Conservation (phyloP, 768 basidiomycete genomes). For the Kwoniella mangroviensis region DNA sequence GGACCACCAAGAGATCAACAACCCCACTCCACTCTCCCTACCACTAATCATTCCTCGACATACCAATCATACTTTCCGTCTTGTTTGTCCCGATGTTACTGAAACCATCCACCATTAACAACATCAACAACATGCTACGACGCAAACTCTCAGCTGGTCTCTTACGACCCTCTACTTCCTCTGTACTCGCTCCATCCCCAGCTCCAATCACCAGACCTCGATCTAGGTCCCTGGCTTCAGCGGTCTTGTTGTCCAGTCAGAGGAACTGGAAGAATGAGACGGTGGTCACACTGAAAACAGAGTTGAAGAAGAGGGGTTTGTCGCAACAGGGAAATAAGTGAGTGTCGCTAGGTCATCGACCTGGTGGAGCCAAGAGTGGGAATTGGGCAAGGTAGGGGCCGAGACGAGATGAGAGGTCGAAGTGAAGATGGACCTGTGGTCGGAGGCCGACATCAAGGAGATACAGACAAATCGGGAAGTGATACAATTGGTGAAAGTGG, state of each 20-base stretch:
- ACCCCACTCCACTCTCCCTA: not conserved
- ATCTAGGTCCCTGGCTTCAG: conserved; percentile 46
- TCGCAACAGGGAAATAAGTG: conserved; percentile 58
- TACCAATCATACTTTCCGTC: not conserved
- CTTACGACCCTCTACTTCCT: conserved; percentile 37
- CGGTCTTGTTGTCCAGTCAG: conserved; percentile 48
- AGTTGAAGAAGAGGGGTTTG: conserved; percentile 50
- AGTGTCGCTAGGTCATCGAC: conserved; percentile 30
- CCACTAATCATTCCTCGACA: not conserved
- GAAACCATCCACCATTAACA: not conserved
- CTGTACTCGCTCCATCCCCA: conserved; percentile 14
- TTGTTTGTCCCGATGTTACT: too few species aligned
- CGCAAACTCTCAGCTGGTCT: conserved; percentile 49
- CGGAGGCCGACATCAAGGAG: too few species aligned
- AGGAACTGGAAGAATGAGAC: conserved; percentile 55
- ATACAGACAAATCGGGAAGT: too few species aligned
- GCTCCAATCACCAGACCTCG: conserved; percentile 17
- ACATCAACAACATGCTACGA: conserved; percentile 45
- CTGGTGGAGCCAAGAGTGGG: not conserved
- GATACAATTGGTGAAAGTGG: too few species aligned
- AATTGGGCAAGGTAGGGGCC: too few species aligned
- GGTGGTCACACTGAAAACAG: conserved; percentile 48
- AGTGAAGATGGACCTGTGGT: too few species aligned
- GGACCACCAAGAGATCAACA: conserved; percentile 13
- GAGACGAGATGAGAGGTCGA: too few species aligned